These are phyloP conservation scores for Zoysia pacifica DNA, from an alignment of 176 grass and related monocot species.

Conservation along the genomic window DNA sequence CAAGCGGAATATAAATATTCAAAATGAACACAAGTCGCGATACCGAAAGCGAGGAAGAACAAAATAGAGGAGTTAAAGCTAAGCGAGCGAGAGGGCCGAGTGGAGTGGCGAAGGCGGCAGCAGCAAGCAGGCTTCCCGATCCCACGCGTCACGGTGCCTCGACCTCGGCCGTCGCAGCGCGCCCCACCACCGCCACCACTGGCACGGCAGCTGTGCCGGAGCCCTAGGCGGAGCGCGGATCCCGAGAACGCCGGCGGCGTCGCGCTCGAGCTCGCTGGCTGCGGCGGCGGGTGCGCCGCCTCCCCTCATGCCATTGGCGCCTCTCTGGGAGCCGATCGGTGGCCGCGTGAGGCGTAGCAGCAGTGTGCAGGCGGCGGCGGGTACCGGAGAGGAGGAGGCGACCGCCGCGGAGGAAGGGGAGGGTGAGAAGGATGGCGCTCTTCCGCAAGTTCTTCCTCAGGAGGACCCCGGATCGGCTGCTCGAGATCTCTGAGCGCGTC, in stretches of 20 bases:
- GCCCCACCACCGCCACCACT: constrained; percentile 1
- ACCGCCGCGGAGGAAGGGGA: constrained; percentile 32
- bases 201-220: constrained; percentile 7
- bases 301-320: constrained; percentile 57
- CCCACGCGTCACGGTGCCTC: constrained; percentile 39
- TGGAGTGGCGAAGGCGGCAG: not conserved
- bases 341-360: constrained; percentile 35
- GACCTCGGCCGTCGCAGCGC: constrained; percentile 26
- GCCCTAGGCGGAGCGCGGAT: constrained; percentile 39
- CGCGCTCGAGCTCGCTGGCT: constrained; percentile 13
- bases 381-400: constrained; percentile 12
- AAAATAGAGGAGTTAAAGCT: constrained; percentile 41
- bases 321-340: constrained; percentile 56
- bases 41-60: not conserved
- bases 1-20: not conserved
- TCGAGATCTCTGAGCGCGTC: constrained; percentile 95
- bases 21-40: not conserved
- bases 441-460: constrained; percentile 94
- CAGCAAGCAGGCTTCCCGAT: constrained; percentile 49
- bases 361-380: constrained; percentile 21
- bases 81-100: constrained; percentile 1
- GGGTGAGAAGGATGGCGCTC: constrained; percentile 70
- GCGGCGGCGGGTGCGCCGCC: constrained; percentile 12
- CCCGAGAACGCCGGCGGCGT: constrained; percentile 31
- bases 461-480: constrained; percentile 94